Evolutionary conservation across 441 rosid species (phyloP), one percentile per base, ranked within the genome.

Genomic region (Raphanus hybrid): DNA sequence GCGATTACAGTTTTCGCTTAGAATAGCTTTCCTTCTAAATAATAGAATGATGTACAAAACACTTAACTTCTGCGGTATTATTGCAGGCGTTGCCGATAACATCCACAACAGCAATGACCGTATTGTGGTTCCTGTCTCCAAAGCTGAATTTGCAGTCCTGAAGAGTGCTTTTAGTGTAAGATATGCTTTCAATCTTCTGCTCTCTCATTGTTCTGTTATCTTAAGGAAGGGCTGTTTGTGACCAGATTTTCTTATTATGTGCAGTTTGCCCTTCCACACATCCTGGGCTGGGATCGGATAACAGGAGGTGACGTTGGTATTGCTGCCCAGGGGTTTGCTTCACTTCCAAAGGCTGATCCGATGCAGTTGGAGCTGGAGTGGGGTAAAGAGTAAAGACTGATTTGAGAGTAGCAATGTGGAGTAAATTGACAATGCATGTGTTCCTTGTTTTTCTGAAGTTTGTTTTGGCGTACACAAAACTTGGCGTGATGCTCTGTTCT

Each of bases 261-360:
- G 85, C 92, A 96, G 98, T 93, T 86, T 86, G 94, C 85, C 4
- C 84, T 96, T 86, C 98, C 99, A 43, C 94, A 92, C 82, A 85
- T 96, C 84, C 83, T 92, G 83, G 98, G 97, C 12, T 96, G 99
- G 99, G 87, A 85, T 81, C 78, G 86, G 32, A 74, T 86, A 80
- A 88, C 86, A 5, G 76, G 73, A 7, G 79, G 73, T 66, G 82
- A 73, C 26, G 76, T 0, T 35, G 75, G 67, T 2, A 52, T 32
- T 14, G 69, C 57, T 60, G 12, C 63, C 0, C 84, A 45, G 3
- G 75, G 50, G 77, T 74, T 63, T 61, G 76, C 86, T 45, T 62
- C 88, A 61, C 39, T 35, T 29, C 34, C 34, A 29, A 29, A 29
- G 34, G 34, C 76, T 10, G 80, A 84, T 78, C 80, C 80, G n/a